Evolutionary conservation across 148 eudicot genomes (phyloP).

Genomic region (Drosera capensis): DNA sequence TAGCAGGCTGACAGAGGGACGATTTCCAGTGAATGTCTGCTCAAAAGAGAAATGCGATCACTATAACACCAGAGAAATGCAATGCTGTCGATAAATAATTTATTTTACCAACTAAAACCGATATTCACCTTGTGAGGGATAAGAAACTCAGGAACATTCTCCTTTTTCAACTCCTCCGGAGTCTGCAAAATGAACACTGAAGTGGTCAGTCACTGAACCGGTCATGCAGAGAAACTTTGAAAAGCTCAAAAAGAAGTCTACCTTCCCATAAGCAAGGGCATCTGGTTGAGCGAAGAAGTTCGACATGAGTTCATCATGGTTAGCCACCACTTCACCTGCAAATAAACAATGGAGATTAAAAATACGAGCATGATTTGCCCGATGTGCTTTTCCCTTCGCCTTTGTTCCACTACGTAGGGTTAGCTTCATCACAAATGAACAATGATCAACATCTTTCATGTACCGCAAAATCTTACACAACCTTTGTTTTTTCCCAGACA

Average conservation of each 20-base stretch:
- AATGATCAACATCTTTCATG: too few relatives aligned
- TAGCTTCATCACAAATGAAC: too few relatives aligned
- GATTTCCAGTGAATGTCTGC: constrained; percentile 95
- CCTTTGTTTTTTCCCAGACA: too few relatives aligned
- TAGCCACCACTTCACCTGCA: constrained; percentile 82
- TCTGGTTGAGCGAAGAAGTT: constrained; percentile 99
- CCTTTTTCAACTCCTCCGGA: constrained; percentile 67
- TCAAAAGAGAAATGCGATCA: constrained; percentile 1
- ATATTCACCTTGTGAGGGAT: constrained; percentile 71
- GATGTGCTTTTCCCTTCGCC: too few relatives aligned
- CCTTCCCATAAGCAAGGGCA: constrained; percentile 99
- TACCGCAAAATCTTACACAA: constrained; percentile 1
- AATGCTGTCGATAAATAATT: background rate
- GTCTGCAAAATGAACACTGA: constrained; percentile 34
- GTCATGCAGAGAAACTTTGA: background rate
- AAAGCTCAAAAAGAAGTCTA: constrained; percentile 9
- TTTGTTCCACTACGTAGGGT: too few relatives aligned
- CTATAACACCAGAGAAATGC: background rate
- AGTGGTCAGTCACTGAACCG: constrained; percentile 6
- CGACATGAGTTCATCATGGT: constrained; percentile 99
- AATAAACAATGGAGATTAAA: constrained; percentile 2
- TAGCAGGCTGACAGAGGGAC: constrained; percentile 88
- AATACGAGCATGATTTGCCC: too few relatives aligned
- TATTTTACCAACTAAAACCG: background rate
- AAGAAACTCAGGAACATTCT: constrained; percentile 71